Evolutionary conservation across 495 filamentous ascomycete species (phyloP).

Genomic region (Talaromyces liani): DNA sequence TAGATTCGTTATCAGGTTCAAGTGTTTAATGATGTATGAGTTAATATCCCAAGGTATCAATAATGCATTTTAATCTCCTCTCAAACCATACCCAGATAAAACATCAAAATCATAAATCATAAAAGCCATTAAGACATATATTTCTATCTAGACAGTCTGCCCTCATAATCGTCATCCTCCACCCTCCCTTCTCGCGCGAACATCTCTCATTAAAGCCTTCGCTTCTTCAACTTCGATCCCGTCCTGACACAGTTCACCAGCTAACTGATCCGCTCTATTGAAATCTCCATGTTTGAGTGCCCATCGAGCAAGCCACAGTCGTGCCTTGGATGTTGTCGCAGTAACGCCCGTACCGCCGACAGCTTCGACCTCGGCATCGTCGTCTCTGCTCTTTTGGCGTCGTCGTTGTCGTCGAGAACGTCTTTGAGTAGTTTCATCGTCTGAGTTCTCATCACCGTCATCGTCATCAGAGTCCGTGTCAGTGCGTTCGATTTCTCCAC

Average conservation of each 20-base stretch:
- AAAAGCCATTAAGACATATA: not conserved
- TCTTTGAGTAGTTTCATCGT: constrained; percentile 23
- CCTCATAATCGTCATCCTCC: constrained; percentile 11
- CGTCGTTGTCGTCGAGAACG: constrained; percentile 14
- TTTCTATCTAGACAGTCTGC: not conserved
- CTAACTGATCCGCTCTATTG: constrained; percentile 67
- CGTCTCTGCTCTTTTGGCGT: constrained; percentile 32
- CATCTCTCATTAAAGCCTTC: constrained; percentile 86
- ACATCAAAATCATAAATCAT: not conserved
- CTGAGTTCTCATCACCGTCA: constrained; percentile 30
- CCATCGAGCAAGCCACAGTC: constrained; percentile 88
- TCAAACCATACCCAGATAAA: not conserved
- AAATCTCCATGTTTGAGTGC: constrained; percentile 69
- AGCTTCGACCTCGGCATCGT: constrained; percentile 39
- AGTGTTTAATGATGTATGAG: not conserved
- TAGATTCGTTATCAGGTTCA: not conserved
- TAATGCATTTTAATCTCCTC: not conserved
- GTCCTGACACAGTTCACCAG: constrained; percentile 89
- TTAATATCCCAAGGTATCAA: not conserved
- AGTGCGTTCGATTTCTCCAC: constrained; percentile 38
- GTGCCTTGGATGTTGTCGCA: constrained; percentile 77
- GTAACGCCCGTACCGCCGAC: constrained; percentile 69
- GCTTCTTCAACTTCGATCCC: constrained; percentile 97
- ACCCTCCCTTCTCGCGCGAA: constrained; percentile 69
- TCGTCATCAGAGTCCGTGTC: constrained; percentile 29